Conservation (phyloP, 129 eudicot species). For the Deinandra increscens region DNA sequence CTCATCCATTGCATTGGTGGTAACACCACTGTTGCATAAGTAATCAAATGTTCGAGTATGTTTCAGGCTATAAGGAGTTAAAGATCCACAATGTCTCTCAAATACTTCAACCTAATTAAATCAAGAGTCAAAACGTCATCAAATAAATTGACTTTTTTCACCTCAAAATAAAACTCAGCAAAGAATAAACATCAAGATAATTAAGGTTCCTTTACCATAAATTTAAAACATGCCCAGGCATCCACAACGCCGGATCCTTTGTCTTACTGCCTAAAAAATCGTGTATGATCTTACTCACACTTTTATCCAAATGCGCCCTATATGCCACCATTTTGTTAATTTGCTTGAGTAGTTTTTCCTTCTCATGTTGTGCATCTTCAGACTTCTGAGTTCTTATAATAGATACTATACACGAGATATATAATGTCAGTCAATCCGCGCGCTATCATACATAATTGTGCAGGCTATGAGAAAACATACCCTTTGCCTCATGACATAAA, state of each 20-base stretch:
- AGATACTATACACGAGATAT: not conserved
- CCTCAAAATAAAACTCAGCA: not conserved
- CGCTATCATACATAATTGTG: not conserved
- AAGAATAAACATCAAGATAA: not conserved
- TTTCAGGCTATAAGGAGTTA: slow-evolving; percentile 72
- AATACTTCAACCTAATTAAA: slow-evolving; percentile 44
- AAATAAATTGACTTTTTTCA: not conserved
- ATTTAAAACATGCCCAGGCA: slow-evolving; percentile 29
- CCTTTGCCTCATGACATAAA: slow-evolving; percentile 57
- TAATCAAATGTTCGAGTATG: slow-evolving; percentile 64
- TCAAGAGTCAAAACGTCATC: not conserved
- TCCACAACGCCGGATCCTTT: slow-evolving; percentile 24
- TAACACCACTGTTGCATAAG: slow-evolving; percentile 54
- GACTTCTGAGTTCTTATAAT: slow-evolving; percentile 6
- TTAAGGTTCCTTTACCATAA: slow-evolving; percentile 19
- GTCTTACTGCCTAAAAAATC: not conserved
- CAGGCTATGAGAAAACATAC: slow-evolving; percentile 31
- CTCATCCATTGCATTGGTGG: slow-evolving; percentile 39
- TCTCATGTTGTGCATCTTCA: not conserved
- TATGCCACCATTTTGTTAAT: slow-evolving; percentile 12
- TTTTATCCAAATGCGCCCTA: slow-evolving; percentile 19
- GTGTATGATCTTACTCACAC: not conserved
- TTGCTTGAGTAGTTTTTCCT: slow-evolving; percentile 11
- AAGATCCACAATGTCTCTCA: slow-evolving; percentile 43
- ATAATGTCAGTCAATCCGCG: too few species aligned